Base-by-base conservation (phyloP, 495 filamentous ascomycete genomes). In the Cercophora scortea region DNA sequence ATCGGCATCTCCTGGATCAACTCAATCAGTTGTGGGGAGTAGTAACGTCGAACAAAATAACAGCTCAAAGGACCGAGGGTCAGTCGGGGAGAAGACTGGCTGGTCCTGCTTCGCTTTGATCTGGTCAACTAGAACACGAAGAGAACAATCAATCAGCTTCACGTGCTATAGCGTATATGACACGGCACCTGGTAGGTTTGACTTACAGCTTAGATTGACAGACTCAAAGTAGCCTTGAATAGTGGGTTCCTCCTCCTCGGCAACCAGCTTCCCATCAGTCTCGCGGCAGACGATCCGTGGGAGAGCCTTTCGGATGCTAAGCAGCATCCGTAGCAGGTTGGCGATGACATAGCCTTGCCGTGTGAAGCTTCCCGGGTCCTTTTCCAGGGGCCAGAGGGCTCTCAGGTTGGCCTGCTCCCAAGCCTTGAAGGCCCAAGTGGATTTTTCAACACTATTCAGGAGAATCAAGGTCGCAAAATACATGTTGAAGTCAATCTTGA, bases 361-460 rank as follows among this genome's bases (percentile, higher is more conserved):
- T 9, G 78, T 80, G 56, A 84, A 89, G 53, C 72, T 76, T 0
- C 71, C 71, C 0, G 87, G 85, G 4, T 79, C 79, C 55, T 81
- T 81, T 56, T 86, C 81, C 15, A 94, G 70, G 1, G 88, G 87
- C 87, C 88, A 94, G 54, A 64, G 64, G 56, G 76, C 59, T 46
- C 77, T 63, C 46, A 79, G 64, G 44, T 74, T 65, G 18, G 82
- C 76, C 55, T 84, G 78, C 42, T 86, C 82, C 83, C 84, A 89
- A 0, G 78, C 82, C 35, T 81, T 83, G 72, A 88, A 90, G 0
- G 87, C 76, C 84, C 88, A 91, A 48, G 82, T 86, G n/a, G 85
- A 86, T 62, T 88, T 85, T 68, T 93, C 89, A 9, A 91, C 79
- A 51, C 86, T 89, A 64, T 85, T 87, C 38, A 93, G 71, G 15